Conservation (phyloP, 495 filamentous ascomycete genomes). For the Pyrenula aspistea region DNA sequence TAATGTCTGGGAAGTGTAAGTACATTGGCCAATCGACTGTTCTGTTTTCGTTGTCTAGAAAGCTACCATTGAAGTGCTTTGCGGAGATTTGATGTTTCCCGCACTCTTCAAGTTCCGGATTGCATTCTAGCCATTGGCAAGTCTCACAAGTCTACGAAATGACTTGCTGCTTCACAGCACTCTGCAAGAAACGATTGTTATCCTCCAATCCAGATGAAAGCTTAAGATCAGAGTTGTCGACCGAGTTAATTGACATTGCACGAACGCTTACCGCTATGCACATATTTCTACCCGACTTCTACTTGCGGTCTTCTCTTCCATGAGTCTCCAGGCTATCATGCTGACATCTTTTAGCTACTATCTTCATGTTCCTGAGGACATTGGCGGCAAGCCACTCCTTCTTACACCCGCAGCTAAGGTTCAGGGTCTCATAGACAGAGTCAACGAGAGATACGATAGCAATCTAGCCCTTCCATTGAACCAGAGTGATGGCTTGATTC, state of each 20-base stretch:
- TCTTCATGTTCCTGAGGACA: conserved; percentile 36
- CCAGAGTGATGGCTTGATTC: conserved; percentile 32
- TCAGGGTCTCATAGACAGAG: conserved; percentile 39
- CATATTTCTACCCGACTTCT: no score
- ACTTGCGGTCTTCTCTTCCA: no score
- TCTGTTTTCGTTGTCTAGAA: background rate
- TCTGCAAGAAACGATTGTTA: no score
- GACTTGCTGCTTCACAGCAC: no score
- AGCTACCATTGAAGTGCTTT: background rate
- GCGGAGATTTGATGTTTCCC: background rate
- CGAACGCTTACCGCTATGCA: no score
- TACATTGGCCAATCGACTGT: conserved; percentile 8
- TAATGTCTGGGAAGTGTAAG: conserved; percentile 62
- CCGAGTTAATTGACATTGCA: no score
- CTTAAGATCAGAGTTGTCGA: no score
- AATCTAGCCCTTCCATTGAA: conserved; percentile 37
- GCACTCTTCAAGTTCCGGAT: background rate
- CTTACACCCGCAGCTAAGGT: conserved; percentile 56
- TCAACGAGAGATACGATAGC: conserved; percentile 39
- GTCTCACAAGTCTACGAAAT: no score
- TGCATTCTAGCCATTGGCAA: background rate
- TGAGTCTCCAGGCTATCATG: no score
- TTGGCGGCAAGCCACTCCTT: conserved; percentile 37
- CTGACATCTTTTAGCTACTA: no score
- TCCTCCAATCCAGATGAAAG: no score